These are phyloP conservation scores for Ramularia collo-cygni DNA, from an alignment of 2,329 filamentous ascomycete species.

Conservation along the genomic window DNA sequence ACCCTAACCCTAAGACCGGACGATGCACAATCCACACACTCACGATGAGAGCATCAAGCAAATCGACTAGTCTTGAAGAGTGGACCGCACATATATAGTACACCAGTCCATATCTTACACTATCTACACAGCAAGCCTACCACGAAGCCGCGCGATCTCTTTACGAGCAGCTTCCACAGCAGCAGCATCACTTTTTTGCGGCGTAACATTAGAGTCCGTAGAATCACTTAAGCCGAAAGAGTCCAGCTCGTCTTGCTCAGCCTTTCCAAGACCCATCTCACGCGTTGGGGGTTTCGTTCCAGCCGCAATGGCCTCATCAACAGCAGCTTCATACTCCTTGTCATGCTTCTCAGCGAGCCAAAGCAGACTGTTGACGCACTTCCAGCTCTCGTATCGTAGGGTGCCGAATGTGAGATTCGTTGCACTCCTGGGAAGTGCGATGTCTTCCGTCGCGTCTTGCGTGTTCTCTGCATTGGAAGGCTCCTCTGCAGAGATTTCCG, in stretches of 20 bases:
- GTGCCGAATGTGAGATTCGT: constrained; percentile 35
- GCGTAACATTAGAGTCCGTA: not conserved
- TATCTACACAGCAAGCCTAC: not conserved
- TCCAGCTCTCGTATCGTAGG: constrained; percentile 46
- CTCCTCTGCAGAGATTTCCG: not conserved
- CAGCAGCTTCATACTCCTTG: constrained; percentile 16
- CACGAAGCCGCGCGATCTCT: constrained; percentile 4
- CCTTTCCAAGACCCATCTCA: constrained; percentile 7
- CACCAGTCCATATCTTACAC: too few species aligned
- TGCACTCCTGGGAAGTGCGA: constrained; percentile 2
- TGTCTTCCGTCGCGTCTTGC: not conserved
- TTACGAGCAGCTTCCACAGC: constrained; percentile 1
- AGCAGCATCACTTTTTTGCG: not conserved
- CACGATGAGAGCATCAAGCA: too few species aligned
- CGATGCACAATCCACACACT: too few species aligned
- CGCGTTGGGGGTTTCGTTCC: constrained; percentile 18
- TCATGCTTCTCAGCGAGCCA: constrained; percentile 26
- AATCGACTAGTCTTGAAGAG: too few species aligned
- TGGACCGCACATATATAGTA: too few species aligned
- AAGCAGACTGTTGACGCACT: constrained; percentile 41
- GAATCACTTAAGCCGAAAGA: constrained; percentile 7
- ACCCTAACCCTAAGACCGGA: too few species aligned
- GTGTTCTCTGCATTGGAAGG: not conserved
- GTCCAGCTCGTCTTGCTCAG: not conserved
- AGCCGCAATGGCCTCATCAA: constrained; percentile 23